Evolutionary conservation across 2,329 filamentous ascomycete species (phyloP), one percentile per base, ranked within the genome.

Genomic region (Aotearoamyces nothofagi): DNA sequence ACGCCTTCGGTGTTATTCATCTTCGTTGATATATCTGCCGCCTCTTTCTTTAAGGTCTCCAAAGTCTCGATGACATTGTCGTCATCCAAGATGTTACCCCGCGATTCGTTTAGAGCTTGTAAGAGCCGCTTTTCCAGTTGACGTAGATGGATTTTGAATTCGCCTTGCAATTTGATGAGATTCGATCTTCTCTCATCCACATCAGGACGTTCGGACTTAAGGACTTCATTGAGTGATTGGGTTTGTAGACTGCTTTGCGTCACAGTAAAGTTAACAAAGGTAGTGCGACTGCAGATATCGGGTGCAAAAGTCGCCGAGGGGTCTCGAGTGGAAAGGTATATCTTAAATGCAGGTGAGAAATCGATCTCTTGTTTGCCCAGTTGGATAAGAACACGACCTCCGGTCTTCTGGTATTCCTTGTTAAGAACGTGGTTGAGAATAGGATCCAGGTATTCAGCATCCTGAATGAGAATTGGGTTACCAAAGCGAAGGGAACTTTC

Each of bases 221-320:
- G 69, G 17, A 96, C 90, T 39, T 98, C 86, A 43, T 94, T 94
- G 41, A 98, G 71, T 1, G 90, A 94, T 55, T 98, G 90, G 2
- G 90, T 96, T 58, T 93, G 90, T 48, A 98, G 66, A 63, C 87
- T 96, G 68, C 90, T 94, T 58, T 96, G 87, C 4, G 90, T 98
- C 38, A 98, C 87, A 1, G 92, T 96, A 45, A 98, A 98, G 58
- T 98, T 98, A 66, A 98, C 90, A 56, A 98, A 93, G 0, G 92
- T 98, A 5, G 90, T 96, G 46, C 92, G 73, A 63, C 84, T 93
- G 71, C 92, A 98, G 39, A 98, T 83, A 49, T 98, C 90, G 1
- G 90, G 92, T 5, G 90, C 75, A 52, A 98, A 98, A 5, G 78
- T 82, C 15, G 90, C 87, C 23, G 92, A 98, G 1, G 92, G 92